A percentile compares a stretch with the other conserved stretches of the same genome.
phyloP scores from a whole-genome alignment of 495 filamentous ascomycete species.

The Gamarada debralockiae region DNA sequence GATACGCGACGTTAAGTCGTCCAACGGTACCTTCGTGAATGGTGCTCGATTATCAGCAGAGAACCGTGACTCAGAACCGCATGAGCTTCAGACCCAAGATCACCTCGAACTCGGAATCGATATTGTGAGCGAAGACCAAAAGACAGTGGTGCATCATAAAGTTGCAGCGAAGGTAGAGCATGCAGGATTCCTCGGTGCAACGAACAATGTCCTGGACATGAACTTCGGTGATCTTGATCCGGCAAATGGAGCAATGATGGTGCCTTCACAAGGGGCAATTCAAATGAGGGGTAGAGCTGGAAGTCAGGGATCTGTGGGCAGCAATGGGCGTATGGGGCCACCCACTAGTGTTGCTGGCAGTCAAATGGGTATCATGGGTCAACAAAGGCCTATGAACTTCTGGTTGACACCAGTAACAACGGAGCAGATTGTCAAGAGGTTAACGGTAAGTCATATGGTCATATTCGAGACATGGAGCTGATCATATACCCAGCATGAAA shows the following conservation, averaged over 20 bases:
- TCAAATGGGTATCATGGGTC: conserved; percentile 48
- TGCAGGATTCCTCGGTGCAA: conserved; percentile 69
- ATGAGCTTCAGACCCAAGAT: conserved; percentile 83
- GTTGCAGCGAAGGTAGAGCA: conserved; percentile 95
- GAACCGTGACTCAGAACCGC: conserved; percentile 91
- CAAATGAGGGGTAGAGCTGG: conserved; percentile 64
- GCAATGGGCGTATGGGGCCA: conserved; percentile 49
- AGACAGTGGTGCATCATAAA: conserved; percentile 96
- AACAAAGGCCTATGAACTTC: conserved; percentile 68
- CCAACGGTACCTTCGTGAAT: conserved; percentile 97
- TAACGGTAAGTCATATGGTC: conserved; percentile 65
- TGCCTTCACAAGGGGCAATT: conserved; percentile 39
- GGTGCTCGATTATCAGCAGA: conserved; percentile 85
- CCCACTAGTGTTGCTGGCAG: conserved; percentile 42
- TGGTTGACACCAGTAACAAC: conserved; percentile 88
- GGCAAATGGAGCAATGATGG: conserved; percentile 65
- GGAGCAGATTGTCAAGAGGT: conserved; percentile 89
- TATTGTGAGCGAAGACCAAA: conserved; percentile 97
- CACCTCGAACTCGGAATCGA: conserved; percentile 93
- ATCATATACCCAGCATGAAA: conserved; percentile 60
- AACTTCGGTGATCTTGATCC: conserved; percentile 87
- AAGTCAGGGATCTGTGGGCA: conserved; percentile 64
- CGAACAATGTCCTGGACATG: conserved; percentile 74
- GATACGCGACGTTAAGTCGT: conserved; percentile 97
- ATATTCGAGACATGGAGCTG: neutral